Evolutionary conservation across 345 rosid genomes (phyloP).

Genomic region (Carallia pectinifolia): DNA sequence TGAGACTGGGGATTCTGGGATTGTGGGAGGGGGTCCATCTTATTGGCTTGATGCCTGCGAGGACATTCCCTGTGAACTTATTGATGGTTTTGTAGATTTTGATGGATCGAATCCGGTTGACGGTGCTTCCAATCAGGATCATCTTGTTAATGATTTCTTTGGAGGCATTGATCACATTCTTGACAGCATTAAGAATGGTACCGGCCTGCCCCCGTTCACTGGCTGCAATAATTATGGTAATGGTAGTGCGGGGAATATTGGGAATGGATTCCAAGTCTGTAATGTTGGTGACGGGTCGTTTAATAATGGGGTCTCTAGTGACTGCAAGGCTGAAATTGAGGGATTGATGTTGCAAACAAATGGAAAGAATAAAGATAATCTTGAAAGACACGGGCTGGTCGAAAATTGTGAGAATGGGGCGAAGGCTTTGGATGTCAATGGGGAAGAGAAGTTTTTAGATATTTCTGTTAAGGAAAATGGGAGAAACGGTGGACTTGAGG

Average conservation of each 20-base stretch:
- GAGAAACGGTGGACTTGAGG: conserved; percentile 18
- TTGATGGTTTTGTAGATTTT: conserved; percentile 63
- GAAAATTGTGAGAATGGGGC: conserved; percentile 21
- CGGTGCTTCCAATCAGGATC: conserved; percentile 38
- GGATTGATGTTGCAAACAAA: conserved; percentile 21
- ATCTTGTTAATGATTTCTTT: conserved; percentile 57
- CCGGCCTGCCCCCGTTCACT: conserved; percentile 42
- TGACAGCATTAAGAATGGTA: conserved; percentile 77
- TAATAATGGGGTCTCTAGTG: conserved; percentile 19
- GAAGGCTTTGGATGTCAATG: conserved; percentile 10
- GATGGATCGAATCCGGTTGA: conserved; percentile 49
- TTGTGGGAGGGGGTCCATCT: conserved; percentile 45
- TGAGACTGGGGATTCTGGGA: conserved; percentile 41
- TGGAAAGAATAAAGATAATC: conserved; percentile 17
- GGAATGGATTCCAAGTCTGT: conserved; percentile 28
- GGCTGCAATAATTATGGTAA: not conserved
- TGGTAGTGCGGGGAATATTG: not conserved
- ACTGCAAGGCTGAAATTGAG: conserved; percentile 15
- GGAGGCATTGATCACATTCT: conserved; percentile 93
- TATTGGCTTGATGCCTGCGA: conserved; percentile 98
- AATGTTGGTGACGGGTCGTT: conserved; percentile 19
- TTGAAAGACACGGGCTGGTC: conserved; percentile 18
- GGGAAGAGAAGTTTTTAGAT: conserved; percentile 10
- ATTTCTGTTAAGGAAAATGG: conserved; percentile 31
- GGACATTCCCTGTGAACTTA: conserved; percentile 66